Evolutionary conservation across 371 early-diverging fungal species (phyloP), one percentile per base, ranked within the genome.

Genomic region (Thermomucor indicae-seudaticae): DNA sequence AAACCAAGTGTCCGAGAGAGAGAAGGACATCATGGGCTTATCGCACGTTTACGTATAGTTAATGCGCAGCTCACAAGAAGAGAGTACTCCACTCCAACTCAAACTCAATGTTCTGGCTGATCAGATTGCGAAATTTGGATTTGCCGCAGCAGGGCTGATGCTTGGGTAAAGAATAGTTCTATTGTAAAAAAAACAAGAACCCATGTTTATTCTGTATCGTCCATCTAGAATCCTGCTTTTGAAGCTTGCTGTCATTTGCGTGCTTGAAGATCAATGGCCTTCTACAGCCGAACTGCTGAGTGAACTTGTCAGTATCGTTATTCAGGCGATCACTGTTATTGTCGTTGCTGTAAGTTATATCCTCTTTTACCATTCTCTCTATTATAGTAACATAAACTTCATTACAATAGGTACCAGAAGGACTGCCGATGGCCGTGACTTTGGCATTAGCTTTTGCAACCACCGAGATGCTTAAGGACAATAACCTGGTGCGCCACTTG

Each of bases 371-470:
- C n/a, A n/a, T n/a, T n/a, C n/a, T n/a, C n/a, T n/a, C n/a, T n/a
- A n/a, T n/a, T n/a, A n/a, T 23, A 38, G 40, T 24, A 28, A 24
- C 16, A 41, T 30, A 25, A 31, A 46, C 29, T 23, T 51, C 19
- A 23, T 37, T 4, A 30, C 19, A 7, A 8, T 46, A 57, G 58
- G 89, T 90, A 17, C 92, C 92, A 37, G 92, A 92, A 72, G 92
- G 92, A 10, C 65, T 92, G 47, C 92, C 92, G 11, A 80, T 92
- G 65, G 90, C 91, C n/a, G 91, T 92, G 38, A 91, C 92, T 3
- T 65, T 92, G 19, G 72, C 91, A 5, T 77, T 92, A 17, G 90
- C 86, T 3, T 85, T 81, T 57, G 89, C 88, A 3, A 87, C 89
- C 1, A 78, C 75, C 19, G 65, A 78, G 53, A 88, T 89, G 89